These are phyloP conservation scores for Metschnikowia colocasiae DNA, from an alignment of 805 yeast genomes.

Conservation along the genomic window DNA sequence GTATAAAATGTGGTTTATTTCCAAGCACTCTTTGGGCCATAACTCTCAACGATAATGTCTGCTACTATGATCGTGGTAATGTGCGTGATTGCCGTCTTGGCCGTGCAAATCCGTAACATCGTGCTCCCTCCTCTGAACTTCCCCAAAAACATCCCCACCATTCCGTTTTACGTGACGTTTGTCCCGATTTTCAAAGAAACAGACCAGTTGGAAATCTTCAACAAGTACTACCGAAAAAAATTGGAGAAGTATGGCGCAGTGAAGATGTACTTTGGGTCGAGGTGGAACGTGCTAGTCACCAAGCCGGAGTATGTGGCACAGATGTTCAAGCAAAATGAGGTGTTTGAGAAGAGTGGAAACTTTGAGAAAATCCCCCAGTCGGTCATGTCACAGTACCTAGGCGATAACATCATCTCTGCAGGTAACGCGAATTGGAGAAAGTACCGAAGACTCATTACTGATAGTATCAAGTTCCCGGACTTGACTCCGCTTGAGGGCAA, in stretches of 20 bases:
- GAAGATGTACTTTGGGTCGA: slow-evolving; percentile 55
- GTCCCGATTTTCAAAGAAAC: slow-evolving; percentile 39
- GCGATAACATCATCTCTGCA: slow-evolving; percentile 59
- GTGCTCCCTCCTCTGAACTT: slow-evolving; percentile 48
- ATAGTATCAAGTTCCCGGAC: slow-evolving; percentile 50
- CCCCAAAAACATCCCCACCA: slow-evolving; percentile 53
- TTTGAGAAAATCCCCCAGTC: slow-evolving; percentile 56
- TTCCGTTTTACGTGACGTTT: slow-evolving; percentile 58
- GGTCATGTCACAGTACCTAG: slow-evolving; percentile 52
- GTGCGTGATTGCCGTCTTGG: not conserved
- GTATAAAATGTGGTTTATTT: not conserved
- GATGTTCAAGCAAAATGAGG: slow-evolving; percentile 46
- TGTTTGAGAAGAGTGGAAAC: slow-evolving; percentile 58
- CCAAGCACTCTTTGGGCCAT: not conserved
- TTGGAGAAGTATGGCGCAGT: slow-evolving; percentile 55
- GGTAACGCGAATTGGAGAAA: slow-evolving; percentile 51
- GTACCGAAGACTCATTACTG: slow-evolving; percentile 44
- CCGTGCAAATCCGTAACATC: slow-evolving; percentile 13
- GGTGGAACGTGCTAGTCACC: slow-evolving; percentile 57
- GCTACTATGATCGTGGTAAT: not conserved
- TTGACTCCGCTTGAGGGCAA: slow-evolving; percentile 36
- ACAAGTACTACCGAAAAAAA: slow-evolving; percentile 39
- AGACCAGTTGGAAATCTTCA: slow-evolving; percentile 49
- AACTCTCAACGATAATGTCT: not conserved
- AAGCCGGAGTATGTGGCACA: slow-evolving; percentile 45